phyloP scores from a whole-genome alignment of 108 stramenopile genomes.

The Chaetoceros tenuissimus region DNA sequence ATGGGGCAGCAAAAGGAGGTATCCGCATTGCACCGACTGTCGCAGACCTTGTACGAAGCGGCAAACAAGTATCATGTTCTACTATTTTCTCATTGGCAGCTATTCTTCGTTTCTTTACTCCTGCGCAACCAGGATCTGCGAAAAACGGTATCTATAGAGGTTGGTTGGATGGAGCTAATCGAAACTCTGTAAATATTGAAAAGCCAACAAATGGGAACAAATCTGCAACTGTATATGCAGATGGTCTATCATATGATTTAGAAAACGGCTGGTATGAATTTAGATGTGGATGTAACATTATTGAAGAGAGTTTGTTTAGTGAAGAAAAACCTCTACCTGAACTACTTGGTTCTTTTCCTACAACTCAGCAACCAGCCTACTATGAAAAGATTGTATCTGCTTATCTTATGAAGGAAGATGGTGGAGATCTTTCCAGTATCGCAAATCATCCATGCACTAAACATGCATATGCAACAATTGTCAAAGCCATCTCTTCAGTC shows the following conservation, averaged over 20 bases:
- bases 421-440: slow-evolving; percentile 46
- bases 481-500: slow-evolving; percentile 43
- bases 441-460: slow-evolving; percentile 9
- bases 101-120: slow-evolving; percentile 76
- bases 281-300: slow-evolving; percentile 30
- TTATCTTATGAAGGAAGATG: slow-evolving; percentile 33
- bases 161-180: slow-evolving; percentile 35
- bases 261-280: slow-evolving; percentile 75
- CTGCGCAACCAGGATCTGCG: slow-evolving; percentile 3
- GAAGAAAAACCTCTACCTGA: slow-evolving; percentile 14
- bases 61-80: slow-evolving; percentile 23
- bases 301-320: neutral
- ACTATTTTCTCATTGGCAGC: slow-evolving; percentile 81
- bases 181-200: neutral
- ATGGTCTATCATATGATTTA: slow-evolving; percentile 64
- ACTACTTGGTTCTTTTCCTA: slow-evolving; percentile 13
- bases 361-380: slow-evolving; percentile 24
- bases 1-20: slow-evolving; percentile 84
- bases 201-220: neutral
- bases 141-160: slow-evolving; percentile 41
- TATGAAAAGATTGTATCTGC: slow-evolving; percentile 19
- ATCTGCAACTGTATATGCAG: slow-evolving; percentile 44
- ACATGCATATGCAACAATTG: slow-evolving; percentile 33
- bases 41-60: slow-evolving; percentile 27
- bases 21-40: slow-evolving; percentile 77